Evolutionary conservation across 1,284 basidiomycete genomes (phyloP), one percentile per base, ranked within the genome.

Genomic region (Austroboletus olivaceoglutinosus): DNA sequence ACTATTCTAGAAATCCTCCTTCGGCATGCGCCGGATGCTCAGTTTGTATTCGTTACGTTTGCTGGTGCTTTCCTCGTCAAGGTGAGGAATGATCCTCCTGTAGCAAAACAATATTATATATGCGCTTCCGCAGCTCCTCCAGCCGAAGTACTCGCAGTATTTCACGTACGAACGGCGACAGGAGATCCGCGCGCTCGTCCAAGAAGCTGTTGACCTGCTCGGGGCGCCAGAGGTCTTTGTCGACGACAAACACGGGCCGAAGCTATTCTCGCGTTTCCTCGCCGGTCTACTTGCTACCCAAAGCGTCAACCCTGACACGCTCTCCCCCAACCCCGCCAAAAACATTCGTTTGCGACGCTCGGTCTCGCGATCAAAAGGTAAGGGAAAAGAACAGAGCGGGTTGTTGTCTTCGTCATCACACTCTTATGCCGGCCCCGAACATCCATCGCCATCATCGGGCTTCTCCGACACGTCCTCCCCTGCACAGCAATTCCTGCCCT

Each of bases 31-130:
- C 88, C 90, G 2, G 89, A 92, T 62, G 83, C 86, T 1, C 89
- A 93, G 58, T 86, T 85, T 53, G 83, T 93, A 21, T 91, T 91
- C 59, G 80, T 88, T n/a, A 87, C 87, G 0, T 93, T 93, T 57
- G 90, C 90, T 6, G 83, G 86, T 18, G 83, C 88, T 2, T 91
- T 91, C 70, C 72, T 91, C 13, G 78, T 91, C 54, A 89, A 90
- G 74, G 86, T 85, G 59, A 34, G 70, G 21, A 15, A 21, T 23
- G 0, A 31, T 19, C 9, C 13, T 43, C 12, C 8, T 39, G 42
- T 23, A 36, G n/a, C 16, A 19, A 29, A 44, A 45, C 43, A 18
- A 27, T 29, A 16, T 40, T 25, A 30, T 44, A 39, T 31, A 22
- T 5, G 22, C 27, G 33, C 11, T 52, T 47, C 25, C 13, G n/a